Base-by-base conservation (phyloP, 1,284 basidiomycete species). In the Ganoderma resinaceum region DNA sequence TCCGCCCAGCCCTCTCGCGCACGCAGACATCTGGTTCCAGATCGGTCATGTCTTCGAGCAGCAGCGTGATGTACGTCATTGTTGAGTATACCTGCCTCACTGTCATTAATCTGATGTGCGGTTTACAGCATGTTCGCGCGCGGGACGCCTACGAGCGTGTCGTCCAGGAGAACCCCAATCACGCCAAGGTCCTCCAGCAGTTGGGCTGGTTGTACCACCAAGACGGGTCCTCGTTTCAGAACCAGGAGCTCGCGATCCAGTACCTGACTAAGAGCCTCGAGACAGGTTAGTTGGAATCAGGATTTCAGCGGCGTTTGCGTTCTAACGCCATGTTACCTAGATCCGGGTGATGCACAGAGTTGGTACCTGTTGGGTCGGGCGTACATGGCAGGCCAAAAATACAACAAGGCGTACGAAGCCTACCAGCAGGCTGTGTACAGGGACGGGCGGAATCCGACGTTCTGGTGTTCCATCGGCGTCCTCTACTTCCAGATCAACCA, bases 401-500 rank as follows among this genome's bases (percentile, higher is more conserved):
- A 98, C 85, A 99, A 98, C 88, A 99, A 99, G 82, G 98, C 98
- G 1, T 99, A 99, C 83, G 97, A 99, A 82, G 97, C 97, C 0
- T 99, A 99, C 78, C 97, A 99, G 78, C 97, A 99, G 81, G 97
- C 97, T 5, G 97, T 99, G 31, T 99, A 99, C 81, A 93, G 97
- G 61, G 97, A 99, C 76, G 97, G 97, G 11, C 95, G 97, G 73
- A 99, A 99, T 79, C 98, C 98, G 0, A 98, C 97, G 0, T 99
- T 99, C 83, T 99, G 97, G 98, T 99, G 98, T 80, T 98, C 96
- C 33, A 99, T 99, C 76, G 97, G 98, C 66, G 97, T 99, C 0
- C 88, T 99, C 1, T 99, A 99, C 81, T 99, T 98, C 87, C 97
- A 99, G 80, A 99, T 99, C 85, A 98, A 97, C 82, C 98, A 99